Percentiles rank a stretch among this genome's conserved stretches.
phyloP scores from a whole-genome alignment of 495 filamentous ascomycete genomes.

The Hyaloscypha variabilis region DNA sequence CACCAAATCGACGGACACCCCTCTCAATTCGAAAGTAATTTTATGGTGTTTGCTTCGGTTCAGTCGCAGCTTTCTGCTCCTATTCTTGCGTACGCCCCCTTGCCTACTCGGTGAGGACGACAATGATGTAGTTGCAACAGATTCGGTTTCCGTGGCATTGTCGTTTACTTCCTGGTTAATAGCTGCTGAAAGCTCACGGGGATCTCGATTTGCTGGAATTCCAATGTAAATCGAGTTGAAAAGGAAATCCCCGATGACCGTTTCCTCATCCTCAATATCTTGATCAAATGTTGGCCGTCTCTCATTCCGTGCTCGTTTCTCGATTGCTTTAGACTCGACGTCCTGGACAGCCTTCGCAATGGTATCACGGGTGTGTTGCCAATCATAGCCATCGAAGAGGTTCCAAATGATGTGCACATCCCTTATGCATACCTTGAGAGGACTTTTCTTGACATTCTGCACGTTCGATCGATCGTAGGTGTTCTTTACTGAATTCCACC shows the following conservation, averaged over 20 bases:
- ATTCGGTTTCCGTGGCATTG: constrained; percentile 83
- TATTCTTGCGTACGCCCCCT: constrained; percentile 43
- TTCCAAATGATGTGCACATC: constrained; percentile 98
- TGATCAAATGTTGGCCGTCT: constrained; percentile 48
- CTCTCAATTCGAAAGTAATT: constrained; percentile 91
- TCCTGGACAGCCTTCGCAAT: constrained; percentile 86
- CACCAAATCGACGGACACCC: constrained; percentile 81
- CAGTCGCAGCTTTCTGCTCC: constrained; percentile 67
- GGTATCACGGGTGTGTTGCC: constrained; percentile 82
- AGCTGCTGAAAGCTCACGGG: constrained; percentile 72
- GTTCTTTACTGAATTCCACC: constrained; percentile 77
- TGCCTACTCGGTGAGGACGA: constrained; percentile 61
- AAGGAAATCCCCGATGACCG: constrained; percentile 89
- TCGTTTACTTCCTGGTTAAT: constrained; percentile 91
- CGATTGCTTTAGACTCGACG: constrained; percentile 78
- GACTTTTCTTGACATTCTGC: constrained; percentile 63
- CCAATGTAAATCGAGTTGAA: constrained; percentile 99
- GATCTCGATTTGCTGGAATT: constrained; percentile 83
- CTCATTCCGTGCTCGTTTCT: constrained; percentile 54
- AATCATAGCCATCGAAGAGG: constrained; percentile 97
- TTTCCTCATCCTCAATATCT: constrained; percentile 68
- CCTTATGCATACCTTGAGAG: constrained; percentile 75
- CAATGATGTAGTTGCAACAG: constrained; percentile 72
- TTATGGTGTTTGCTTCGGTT: constrained; percentile 89
- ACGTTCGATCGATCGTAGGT: constrained; percentile 69